phyloP scores from a whole-genome alignment of 192 early-diverging fungal genomes.

The Coemansia sp. region DNA sequence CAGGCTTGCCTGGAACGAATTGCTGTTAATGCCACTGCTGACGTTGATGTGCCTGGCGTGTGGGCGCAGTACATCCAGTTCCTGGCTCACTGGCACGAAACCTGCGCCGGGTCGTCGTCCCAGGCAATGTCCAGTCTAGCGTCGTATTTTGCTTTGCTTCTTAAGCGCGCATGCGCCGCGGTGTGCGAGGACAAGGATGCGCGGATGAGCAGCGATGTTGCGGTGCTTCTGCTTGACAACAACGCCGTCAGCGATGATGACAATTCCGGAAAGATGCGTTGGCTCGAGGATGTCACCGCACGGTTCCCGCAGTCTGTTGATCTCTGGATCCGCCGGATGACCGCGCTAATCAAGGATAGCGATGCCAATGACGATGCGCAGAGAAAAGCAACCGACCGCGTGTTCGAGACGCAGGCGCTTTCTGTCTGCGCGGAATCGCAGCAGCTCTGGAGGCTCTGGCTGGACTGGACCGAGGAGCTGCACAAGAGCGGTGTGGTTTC shows the following conservation, averaged over 20 bases:
- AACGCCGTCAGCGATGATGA: neutral
- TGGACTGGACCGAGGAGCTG: conserved; percentile 41
- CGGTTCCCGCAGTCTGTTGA: conserved; percentile 28
- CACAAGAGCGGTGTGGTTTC: conserved; percentile 3
- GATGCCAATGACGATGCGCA: neutral
- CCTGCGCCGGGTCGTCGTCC: neutral
- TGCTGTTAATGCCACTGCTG: neutral
- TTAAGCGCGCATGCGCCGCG: conserved; percentile 59
- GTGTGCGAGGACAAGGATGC: conserved; percentile 51
- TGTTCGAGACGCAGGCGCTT: conserved; percentile 50
- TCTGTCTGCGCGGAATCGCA: conserved; percentile 32
- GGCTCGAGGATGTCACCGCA: conserved; percentile 28
- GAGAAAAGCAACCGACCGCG: conserved; percentile 39
- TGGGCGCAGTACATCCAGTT: conserved; percentile 68
- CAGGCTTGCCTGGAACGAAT: conserved; percentile 46
- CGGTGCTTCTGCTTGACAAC: conserved; percentile 41
- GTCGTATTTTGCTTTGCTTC: conserved; percentile 46
- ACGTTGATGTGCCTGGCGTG: conserved; percentile 42
- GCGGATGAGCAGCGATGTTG: conserved; percentile 55
- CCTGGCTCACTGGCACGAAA: conserved; percentile 50
- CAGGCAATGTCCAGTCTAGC: conserved; percentile 16
- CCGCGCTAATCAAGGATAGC: conserved; percentile 1
- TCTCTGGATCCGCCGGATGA: conserved; percentile 35
- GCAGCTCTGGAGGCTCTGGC: conserved; percentile 48
- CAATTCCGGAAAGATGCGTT: neutral